Base-by-base conservation (phyloP, 495 filamentous ascomycete genomes). In the Lichenothelia convexa region DNA sequence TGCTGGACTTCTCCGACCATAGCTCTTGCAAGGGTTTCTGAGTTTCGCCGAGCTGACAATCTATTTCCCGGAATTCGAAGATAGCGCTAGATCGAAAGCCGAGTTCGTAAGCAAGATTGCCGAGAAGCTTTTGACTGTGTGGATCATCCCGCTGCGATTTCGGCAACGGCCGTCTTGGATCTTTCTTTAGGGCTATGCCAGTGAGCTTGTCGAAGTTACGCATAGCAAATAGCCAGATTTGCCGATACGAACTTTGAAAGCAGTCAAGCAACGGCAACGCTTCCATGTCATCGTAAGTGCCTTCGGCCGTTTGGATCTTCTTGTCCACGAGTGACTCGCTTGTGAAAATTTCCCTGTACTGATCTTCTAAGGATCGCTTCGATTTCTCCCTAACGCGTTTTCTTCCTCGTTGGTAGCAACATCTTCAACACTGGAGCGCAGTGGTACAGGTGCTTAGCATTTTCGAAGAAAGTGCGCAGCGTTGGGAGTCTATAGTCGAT, bases 361-460 rank as follows among this genome's bases (percentile, higher is more conserved):
- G n/a, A n/a, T n/a, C n/a, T n/a, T n/a, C n/a, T n/a, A n/a, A n/a
- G n/a, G n/a, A n/a, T n/a, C n/a, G n/a, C 24, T 27, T 7, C 13
- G 24, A 13, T 13, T 27, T 27, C 13, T 27, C 24, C 13, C 24
- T 51, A 38, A 21, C 43, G 46, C 30, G 41, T 41, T 32, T 46
- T 49, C 21, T 39, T 40, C 20, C 39, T 43, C 1, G 22, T 16
- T 22, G 43, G 49, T 4, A 57, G 42, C 5, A 53, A 18, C 21
- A 32, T 32, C 27, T 52, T 54, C 23, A 57, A 16, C 24, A 55
- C 44, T 26, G 43, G 43, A 17, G 35, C 41, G 26, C 40, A 41
- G 18, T 45, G 46, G 30, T 53, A 45, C 7, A 57, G 39, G 35
- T 53, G 51, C 40, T 57, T 57, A 9, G 39, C 44, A 32, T 57